Evolutionary conservation across 495 filamentous ascomycete genomes (phyloP), one percentile per base, ranked within the genome.

Genomic region (Articulospora tetracladia): DNA sequence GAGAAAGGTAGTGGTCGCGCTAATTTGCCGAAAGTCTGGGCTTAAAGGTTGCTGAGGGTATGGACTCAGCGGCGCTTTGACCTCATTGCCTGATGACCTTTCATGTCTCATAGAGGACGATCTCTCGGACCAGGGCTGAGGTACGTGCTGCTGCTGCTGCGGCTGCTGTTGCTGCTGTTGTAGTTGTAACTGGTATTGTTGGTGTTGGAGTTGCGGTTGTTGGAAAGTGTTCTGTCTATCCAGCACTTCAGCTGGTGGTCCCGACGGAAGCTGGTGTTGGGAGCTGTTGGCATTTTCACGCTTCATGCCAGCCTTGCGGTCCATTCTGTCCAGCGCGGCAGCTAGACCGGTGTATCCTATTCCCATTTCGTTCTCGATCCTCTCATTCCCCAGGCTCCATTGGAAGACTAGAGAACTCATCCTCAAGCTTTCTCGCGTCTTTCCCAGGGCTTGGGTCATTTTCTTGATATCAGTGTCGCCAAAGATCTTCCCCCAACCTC

Each of bases 401-500:
- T 76, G 70, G 59, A 77, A 77, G 23, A 80, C 66, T 12, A 76
- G 66, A 0, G 76, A 66, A 67, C 73, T 79, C 71, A 75, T 74
- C 49, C 67, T 71, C 26, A 77, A 50, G 17, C 71, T 68, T 50
- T 78, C 76, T 2, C 73, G 67, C 1, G 73, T 72, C 58, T 66
- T 70, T 2, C 55, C 56, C 15, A 80, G 63, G 6, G 72, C 71
- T 0, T 65, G 53, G 32, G 66, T 70, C 69, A 78, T 71, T 63
- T 74, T 77, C 22, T 70, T 69, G 24, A 80, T 67, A 39, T 80
- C 77, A 51, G 66, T 72, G 32, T 77, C 72, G 11, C 67, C 68
- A 49, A 74, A 76, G 64, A 76, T 70, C 64, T 64, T 73, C 62
- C 74, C 73, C 78, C 76, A 80, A 55, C 78, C 78, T n/a, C 77